phyloP scores from a whole-genome alignment of 2,329 filamentous ascomycete genomes.

The Diaporthe caulivora region DNA sequence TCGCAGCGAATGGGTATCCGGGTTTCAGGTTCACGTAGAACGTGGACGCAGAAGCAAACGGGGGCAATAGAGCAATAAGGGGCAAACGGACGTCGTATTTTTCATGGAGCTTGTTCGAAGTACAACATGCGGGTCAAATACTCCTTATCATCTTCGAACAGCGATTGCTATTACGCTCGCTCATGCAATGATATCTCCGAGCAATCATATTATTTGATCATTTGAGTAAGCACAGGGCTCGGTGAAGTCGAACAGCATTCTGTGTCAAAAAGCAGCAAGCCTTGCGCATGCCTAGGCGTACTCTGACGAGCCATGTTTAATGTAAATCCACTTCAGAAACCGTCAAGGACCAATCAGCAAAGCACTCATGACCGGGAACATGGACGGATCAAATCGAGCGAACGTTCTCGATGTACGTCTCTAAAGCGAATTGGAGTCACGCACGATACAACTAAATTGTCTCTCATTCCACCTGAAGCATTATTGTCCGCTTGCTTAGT shows the following conservation, averaged over 20 bases:
- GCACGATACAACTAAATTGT: too few species aligned
- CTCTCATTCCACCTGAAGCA: too few species aligned
- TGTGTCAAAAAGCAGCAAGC: background rate
- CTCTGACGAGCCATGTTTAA: background rate
- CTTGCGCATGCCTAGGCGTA: background rate
- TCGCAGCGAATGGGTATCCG: conserved; percentile 13
- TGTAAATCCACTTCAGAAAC: background rate
- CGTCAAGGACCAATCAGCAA: background rate
- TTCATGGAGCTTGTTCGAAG: background rate
- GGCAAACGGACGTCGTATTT: background rate
- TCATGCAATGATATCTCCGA: too few species aligned
- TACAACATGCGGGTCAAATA: too few species aligned
- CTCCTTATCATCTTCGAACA: too few species aligned
- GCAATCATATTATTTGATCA: too few species aligned
- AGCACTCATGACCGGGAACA: background rate
- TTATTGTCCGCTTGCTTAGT: too few species aligned
- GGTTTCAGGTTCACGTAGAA: conserved; percentile 14
- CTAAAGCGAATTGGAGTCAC: too few species aligned
- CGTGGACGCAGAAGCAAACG: background rate
- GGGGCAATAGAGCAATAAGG: too few species aligned
- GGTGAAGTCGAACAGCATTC: background rate
- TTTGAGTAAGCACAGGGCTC: background rate
- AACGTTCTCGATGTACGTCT: background rate
- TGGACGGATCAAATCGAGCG: background rate
- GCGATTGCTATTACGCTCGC: too few species aligned